These are phyloP conservation scores for Penicillium pulvis DNA, from an alignment of 495 filamentous ascomycete genomes.

Conservation along the genomic window DNA sequence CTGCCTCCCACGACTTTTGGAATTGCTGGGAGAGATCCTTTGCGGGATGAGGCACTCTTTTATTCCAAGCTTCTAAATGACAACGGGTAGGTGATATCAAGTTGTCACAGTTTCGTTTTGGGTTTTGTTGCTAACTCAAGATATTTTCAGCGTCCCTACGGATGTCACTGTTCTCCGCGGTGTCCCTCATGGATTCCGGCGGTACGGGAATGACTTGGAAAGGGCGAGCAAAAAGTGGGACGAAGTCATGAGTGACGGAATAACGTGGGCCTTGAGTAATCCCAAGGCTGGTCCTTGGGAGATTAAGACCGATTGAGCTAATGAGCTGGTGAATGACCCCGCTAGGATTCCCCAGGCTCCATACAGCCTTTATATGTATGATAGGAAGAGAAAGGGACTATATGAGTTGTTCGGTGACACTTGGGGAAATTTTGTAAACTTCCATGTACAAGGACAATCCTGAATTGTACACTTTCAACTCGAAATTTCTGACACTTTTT, in stretches of 20 bases:
- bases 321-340: not conserved
- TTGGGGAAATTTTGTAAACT: not conserved
- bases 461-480: no score
- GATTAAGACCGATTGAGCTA: slow-evolving; percentile 33
- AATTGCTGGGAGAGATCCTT: slow-evolving; percentile 47
- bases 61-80: slow-evolving; percentile 46
- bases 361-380: not conserved
- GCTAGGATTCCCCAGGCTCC: not conserved
- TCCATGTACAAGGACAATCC: not conserved
- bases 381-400: not conserved
- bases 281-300: slow-evolving; percentile 33
- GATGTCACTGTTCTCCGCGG: slow-evolving; percentile 46
- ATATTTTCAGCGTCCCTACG: slow-evolving; percentile 44
- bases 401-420: not conserved
- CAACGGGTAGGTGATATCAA: slow-evolving; percentile 41
- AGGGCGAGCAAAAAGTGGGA: slow-evolving; percentile 44
- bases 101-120: not conserved
- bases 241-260: slow-evolving; percentile 40
- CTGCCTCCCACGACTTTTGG: slow-evolving; percentile 48
- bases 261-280: slow-evolving; percentile 41
- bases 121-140: no score
- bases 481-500: not conserved
- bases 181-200: slow-evolving; percentile 49
- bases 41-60: slow-evolving; percentile 50
- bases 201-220: slow-evolving; percentile 34